A percentile compares a stretch with the other conserved stretches of the same genome.
These are phyloP conservation scores for Boechera retrofracta DNA, from an alignment of 345 rosid species.

Conservation along the genomic window DNA sequence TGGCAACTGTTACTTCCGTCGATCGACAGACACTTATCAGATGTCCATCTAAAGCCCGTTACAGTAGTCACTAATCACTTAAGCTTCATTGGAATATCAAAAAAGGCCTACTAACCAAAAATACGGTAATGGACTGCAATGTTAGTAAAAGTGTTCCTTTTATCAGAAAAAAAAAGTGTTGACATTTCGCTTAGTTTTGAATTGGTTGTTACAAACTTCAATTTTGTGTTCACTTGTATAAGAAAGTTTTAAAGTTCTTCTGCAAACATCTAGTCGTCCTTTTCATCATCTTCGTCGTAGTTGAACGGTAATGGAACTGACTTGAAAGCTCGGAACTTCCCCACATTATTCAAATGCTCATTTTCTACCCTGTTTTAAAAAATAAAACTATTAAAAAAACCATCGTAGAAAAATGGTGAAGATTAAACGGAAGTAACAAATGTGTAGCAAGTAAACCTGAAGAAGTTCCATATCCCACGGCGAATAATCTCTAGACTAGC, in stretches of 20 bases:
- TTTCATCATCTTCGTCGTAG: conserved; percentile 51
- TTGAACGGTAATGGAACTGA: conserved; percentile 82
- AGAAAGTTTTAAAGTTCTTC: background rate
- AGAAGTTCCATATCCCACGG: conserved; percentile 76
- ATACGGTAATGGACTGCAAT: too few relatives aligned
- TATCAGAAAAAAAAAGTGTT: too few relatives aligned
- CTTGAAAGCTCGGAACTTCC: conserved; percentile 80
- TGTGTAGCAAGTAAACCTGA: conserved; percentile 51
- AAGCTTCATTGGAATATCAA: too few relatives aligned
- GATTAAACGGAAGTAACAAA: background rate
- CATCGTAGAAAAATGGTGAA: background rate
- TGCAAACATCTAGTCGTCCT: conserved; percentile 11
- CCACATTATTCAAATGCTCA: conserved; percentile 82
- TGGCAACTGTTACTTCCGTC: too few relatives aligned
- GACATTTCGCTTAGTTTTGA: background rate
- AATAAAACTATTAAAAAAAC: background rate
- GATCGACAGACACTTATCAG: too few relatives aligned
- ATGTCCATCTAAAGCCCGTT: too few relatives aligned
- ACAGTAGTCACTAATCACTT: too few relatives aligned
- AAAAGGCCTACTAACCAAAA: too few relatives aligned
- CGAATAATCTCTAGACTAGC: conserved; percentile 67
- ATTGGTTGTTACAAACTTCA: background rate
- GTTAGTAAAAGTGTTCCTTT: too few relatives aligned
- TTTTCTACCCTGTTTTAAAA: conserved; percentile 66
- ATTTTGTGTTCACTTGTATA: background rate